A percentile compares a stretch with the other conserved stretches of the same genome.
Evolutionary conservation across 2,329 filamentous ascomycete species (phyloP).

Genomic region (Neodidymelliopsis sp.): DNA sequence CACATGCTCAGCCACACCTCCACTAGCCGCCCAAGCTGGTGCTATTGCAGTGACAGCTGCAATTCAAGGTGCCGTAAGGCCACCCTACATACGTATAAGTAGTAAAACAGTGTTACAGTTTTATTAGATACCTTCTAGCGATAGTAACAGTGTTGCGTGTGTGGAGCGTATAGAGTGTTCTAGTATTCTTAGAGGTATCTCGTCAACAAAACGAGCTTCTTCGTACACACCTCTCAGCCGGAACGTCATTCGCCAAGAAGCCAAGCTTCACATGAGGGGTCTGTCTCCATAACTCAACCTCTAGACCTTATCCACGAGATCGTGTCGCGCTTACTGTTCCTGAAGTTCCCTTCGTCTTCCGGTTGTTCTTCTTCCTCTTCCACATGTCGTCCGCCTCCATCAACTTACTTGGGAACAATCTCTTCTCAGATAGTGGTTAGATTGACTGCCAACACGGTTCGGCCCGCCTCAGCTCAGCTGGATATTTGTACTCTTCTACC

Average conservation of each 20-base stretch:
- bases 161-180: too few relatives aligned
- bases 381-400: slow-evolving; percentile 47
- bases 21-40: slow-evolving; percentile 16
- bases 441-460: slow-evolving; percentile 26
- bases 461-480: slow-evolving; percentile 33
- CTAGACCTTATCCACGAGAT: slow-evolving; percentile 34
- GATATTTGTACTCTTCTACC: slow-evolving; percentile 31
- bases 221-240: neutral
- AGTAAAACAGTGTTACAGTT: too few relatives aligned
- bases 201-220: too few relatives aligned
- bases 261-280: slow-evolving; percentile 22
- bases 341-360: slow-evolving; percentile 26
- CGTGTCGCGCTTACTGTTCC: slow-evolving; percentile 44
- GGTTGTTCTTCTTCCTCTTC: slow-evolving; percentile 30
- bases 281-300: slow-evolving; percentile 21
- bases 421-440: slow-evolving; percentile 50
- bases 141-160: neutral
- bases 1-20: slow-evolving; percentile 33
- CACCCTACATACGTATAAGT: too few relatives aligned
- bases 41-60: slow-evolving; percentile 10
- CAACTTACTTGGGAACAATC: slow-evolving; percentile 43
- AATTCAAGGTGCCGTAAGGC: neutral
- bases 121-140: too few relatives aligned
- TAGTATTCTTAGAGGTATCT: too few relatives aligned
- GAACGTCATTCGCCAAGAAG: slow-evolving; percentile 16